Evolutionary conservation across 2,329 filamentous ascomycete genomes (phyloP).

Genomic region (Fusarium solani-melongenae): DNA sequence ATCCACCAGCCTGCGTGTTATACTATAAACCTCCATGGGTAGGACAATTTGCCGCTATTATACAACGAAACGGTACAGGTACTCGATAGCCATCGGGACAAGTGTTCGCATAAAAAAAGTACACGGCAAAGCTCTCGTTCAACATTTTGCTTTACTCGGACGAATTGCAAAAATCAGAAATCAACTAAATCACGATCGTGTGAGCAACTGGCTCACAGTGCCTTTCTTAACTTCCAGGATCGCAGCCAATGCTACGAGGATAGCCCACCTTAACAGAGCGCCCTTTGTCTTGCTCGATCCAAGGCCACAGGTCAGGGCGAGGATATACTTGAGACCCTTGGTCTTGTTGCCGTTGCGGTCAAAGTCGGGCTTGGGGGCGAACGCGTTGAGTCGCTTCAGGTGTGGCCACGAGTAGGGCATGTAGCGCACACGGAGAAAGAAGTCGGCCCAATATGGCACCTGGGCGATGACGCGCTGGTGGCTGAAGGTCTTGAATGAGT

Average conservation of each 20-base stretch:
- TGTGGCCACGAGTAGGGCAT: conserved; percentile 66
- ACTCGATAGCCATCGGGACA: background rate
- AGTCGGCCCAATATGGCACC: conserved; percentile 52
- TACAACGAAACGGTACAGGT: conserved; percentile 6
- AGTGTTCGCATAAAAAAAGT: background rate
- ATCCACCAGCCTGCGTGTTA: background rate
- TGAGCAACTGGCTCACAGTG: conserved; percentile 47
- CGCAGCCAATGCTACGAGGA: conserved; percentile 54
- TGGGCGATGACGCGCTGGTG: conserved; percentile 53
- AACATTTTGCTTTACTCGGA: background rate
- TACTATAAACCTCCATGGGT: background rate
- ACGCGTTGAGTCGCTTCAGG: conserved; percentile 56
- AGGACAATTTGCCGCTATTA: background rate
- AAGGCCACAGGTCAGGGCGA: conserved; percentile 61
- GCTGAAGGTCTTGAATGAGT: conserved; percentile 58
- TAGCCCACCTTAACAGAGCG: conserved; percentile 63
- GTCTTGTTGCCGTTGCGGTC: conserved; percentile 67
- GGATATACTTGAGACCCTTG: conserved; percentile 65
- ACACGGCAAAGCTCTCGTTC: background rate
- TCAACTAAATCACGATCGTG: conserved; percentile 30
- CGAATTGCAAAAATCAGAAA: background rate
- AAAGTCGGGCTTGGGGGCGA: conserved; percentile 67
- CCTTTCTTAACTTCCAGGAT: conserved; percentile 50
- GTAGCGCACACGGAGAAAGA: conserved; percentile 74
- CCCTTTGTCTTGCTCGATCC: conserved; percentile 62